Percentiles rank a stretch among this genome's conserved stretches.
These are phyloP conservation scores for Drechslerella dactyloides DNA, from an alignment of 2,329 filamentous ascomycete species.

Conservation along the genomic window DNA sequence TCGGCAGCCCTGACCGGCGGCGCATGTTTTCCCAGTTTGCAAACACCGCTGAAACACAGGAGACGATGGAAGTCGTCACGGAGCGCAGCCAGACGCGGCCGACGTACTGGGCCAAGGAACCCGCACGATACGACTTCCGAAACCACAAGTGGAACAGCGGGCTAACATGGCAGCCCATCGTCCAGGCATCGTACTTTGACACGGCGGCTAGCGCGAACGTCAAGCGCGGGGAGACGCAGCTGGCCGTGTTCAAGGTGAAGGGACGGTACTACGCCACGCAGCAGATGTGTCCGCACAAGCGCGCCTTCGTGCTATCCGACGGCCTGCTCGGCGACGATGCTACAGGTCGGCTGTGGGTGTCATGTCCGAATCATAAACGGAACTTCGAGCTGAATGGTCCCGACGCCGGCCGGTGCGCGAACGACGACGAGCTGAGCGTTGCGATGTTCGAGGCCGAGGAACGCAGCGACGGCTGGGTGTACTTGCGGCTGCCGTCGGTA, in stretches of 20 bases:
- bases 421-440: slow-evolving; percentile 76
- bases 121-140: slow-evolving; percentile 74
- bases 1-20: slow-evolving; percentile 71
- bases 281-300: slow-evolving; percentile 94
- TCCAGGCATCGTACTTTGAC: slow-evolving; percentile 73
- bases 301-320: slow-evolving; percentile 86
- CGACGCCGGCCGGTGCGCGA: slow-evolving; percentile 73
- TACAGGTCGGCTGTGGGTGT: slow-evolving; percentile 75
- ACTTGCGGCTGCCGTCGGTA: slow-evolving; percentile 78
- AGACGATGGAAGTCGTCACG: slow-evolving; percentile 71
- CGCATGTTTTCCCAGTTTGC: slow-evolving; percentile 80
- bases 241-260: slow-evolving; percentile 82
- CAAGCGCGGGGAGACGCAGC: slow-evolving; percentile 86
- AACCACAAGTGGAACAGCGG: slow-evolving; percentile 67
- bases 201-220: slow-evolving; percentile 72
- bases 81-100: slow-evolving; percentile 78
- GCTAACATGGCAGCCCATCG: slow-evolving; percentile 79
- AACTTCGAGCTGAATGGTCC: slow-evolving; percentile 77
- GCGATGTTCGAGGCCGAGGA: slow-evolving; percentile 81
- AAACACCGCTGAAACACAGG: slow-evolving; percentile 75
- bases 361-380: slow-evolving; percentile 86
- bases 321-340: slow-evolving; percentile 74
- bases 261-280: slow-evolving; percentile 84
- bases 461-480: slow-evolving; percentile 76
- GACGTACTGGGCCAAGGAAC: slow-evolving; percentile 75